phyloP scores from a whole-genome alignment of 495 filamentous ascomycete genomes.

The Aspergillus conjunctus region DNA sequence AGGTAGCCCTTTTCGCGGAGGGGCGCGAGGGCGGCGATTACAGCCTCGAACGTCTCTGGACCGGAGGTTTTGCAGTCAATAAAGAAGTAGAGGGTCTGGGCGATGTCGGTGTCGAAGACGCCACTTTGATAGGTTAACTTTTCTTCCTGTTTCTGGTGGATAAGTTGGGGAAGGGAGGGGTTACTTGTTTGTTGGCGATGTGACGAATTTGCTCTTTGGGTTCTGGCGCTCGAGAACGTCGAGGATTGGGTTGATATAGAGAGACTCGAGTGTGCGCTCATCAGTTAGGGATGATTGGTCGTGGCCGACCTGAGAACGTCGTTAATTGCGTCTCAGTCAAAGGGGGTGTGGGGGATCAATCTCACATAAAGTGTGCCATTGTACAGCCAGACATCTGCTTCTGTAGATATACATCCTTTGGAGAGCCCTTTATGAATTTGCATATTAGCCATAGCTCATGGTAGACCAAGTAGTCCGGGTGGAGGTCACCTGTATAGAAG shows the following conservation, averaged over 20 bases:
- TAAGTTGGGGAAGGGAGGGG: not conserved
- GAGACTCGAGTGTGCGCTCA: conserved; percentile 53
- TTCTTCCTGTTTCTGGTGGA: not conserved
- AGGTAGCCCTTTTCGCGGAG: conserved; percentile 64
- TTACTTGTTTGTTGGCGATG: conserved; percentile 43
- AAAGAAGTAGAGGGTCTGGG: conserved; percentile 67
- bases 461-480: not conserved
- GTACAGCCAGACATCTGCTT: conserved; percentile 88
- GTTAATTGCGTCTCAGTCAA: conserved; percentile 8
- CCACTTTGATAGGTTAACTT: conserved; percentile 30
- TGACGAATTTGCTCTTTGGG: conserved; percentile 40
- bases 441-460: not conserved
- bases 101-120: conserved; percentile 52
- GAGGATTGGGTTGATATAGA: conserved; percentile 61
- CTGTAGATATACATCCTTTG: conserved; percentile 69
- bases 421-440: conserved; percentile 33
- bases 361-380: conserved; percentile 61
- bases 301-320: conserved; percentile 55
- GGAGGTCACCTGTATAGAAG: conserved; percentile 49
- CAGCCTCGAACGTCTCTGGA: conserved; percentile 53
- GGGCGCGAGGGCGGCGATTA: conserved; percentile 64
- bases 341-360: not conserved
- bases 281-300: conserved; percentile 50
- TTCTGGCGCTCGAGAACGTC: conserved; percentile 56
- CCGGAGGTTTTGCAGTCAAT: conserved; percentile 70